Base-by-base conservation (phyloP, 208 protist species). In the Vickermania ingenoplastis region DNA sequence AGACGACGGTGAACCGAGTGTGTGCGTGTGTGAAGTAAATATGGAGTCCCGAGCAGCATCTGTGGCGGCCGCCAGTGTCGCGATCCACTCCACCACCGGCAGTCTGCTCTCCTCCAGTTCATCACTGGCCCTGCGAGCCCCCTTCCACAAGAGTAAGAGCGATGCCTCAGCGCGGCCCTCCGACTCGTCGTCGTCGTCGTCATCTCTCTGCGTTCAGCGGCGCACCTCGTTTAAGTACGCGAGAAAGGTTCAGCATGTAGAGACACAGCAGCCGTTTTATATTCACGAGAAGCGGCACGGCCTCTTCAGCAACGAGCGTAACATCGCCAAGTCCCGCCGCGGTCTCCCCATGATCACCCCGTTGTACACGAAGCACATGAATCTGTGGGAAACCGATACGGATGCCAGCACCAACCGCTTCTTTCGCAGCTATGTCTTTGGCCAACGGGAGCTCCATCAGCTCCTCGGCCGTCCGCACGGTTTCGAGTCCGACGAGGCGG, bases 221-320 rank as follows among this genome's bases (percentile, higher is more conserved):
- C 83, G 87, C 25, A 86, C 78, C 73, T 91, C 83, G 14, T 89
- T 94, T 73, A 94, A 91, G 72, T 91, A 94, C 69, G 81, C 87
- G 3, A 79, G 61, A 22, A 86, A 89, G 67, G 51, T 65, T 25
- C 87, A 94, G 68, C 76, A 82, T 56, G 71, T 84, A 29, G 87
- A 94, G 30, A 84, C 83, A 64, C 78, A 81, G 11, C 87, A 94
- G 69, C 87, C 87, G 2, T 63, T 65, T 30, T 94, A 83, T 63
- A 89, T 91, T 23, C 81, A 94, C 68, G 83, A 94, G 31, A 94
- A 94, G 65, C 78, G 80, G 28, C 71, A 89, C 64, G 87, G 87
- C 24, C 29, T 94, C 31, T 94, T 94, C 63, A 89, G 77, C 59
- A 84, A 91, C 53, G 79, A 91, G 60, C 56, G 69, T 50, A 89